Evolutionary conservation across 176 grass and related monocot genomes (phyloP).

Genomic region (Juncus effusus): DNA sequence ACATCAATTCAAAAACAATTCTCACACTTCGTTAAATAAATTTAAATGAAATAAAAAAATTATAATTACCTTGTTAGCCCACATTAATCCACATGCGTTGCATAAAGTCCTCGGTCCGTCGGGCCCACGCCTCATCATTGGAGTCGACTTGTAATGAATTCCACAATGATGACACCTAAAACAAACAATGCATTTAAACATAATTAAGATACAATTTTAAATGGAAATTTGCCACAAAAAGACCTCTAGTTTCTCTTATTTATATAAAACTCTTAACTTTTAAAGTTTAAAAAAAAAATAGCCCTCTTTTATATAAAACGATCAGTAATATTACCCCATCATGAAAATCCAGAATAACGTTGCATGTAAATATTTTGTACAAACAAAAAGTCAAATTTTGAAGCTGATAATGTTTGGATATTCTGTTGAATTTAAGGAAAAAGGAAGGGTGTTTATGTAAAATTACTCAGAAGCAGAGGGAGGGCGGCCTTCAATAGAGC

Average conservation of each 20-base stretch:
- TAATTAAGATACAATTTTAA: background rate
- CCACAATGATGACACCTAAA: constrained; percentile 93
- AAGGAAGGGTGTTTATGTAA: constrained; percentile 5
- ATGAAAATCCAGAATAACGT: too few relatives aligned
- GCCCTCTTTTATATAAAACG: too few relatives aligned
- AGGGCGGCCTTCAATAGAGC: constrained; percentile 73
- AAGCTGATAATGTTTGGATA: constrained; percentile 6
- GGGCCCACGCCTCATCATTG: constrained; percentile 98
- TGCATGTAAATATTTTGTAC: background rate
- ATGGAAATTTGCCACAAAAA: too few relatives aligned
- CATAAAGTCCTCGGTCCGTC: constrained; percentile 94
- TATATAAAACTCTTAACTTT: too few relatives aligned
- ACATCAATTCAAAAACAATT: background rate
- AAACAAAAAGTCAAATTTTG: background rate
- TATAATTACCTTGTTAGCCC: constrained; percentile 89
- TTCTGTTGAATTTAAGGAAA: constrained; percentile 9
- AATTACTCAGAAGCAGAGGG: constrained; percentile 78
- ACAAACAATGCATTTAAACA: constrained; percentile 11
- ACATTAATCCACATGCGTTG: constrained; percentile 98
- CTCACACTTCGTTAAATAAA: constrained; percentile 18
- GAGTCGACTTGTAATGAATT: constrained; percentile 59
- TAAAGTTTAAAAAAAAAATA: too few relatives aligned
- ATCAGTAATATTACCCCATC: too few relatives aligned
- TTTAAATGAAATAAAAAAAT: constrained; percentile 15
- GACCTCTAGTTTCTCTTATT: too few relatives aligned